Conservation (phyloP, 805 yeast genomes). For the Ogataea ramenticola region DNA sequence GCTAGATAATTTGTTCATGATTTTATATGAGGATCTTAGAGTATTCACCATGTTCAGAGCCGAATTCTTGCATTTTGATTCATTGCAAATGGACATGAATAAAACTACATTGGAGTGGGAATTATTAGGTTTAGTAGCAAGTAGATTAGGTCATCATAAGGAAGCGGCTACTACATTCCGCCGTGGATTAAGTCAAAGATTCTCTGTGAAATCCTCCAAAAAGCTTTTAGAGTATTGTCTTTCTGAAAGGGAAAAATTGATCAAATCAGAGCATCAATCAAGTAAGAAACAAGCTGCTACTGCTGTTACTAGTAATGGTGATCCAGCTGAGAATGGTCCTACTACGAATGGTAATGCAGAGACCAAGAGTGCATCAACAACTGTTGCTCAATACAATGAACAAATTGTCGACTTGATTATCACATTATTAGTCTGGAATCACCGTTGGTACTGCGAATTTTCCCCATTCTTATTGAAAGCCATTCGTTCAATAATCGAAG, state of each 20-base stretch:
- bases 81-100: conserved; percentile 73
- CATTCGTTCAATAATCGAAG: conserved; percentile 54
- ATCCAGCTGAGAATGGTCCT: not conserved
- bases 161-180: conserved; percentile 85
- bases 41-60: conserved; percentile 92
- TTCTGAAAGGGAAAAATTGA: conserved; percentile 33
- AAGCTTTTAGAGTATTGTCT: conserved; percentile 63
- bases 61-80: conserved; percentile 80
- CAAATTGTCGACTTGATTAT: conserved; percentile 63
- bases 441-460: conserved; percentile 94
- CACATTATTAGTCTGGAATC: conserved; percentile 92
- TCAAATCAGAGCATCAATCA: conserved; percentile 3
- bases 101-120: conserved; percentile 90
- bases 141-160: conserved; percentile 73
- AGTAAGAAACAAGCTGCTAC: conserved; percentile 1
- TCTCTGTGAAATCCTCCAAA: conserved; percentile 73
- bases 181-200: conserved; percentile 63
- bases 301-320: not conserved
- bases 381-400: conserved; percentile 36
- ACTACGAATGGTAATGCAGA: conserved; percentile 2
- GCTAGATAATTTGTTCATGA: conserved; percentile 65
- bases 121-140: conserved; percentile 77
- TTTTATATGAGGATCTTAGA: conserved; percentile 64
- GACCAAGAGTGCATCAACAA: not conserved
- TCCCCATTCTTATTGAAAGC: conserved; percentile 60